Percentiles rank a stretch among this genome's conserved stretches.
Conservation (phyloP, 176 grass and related monocot genomes). For the Phoenix roebelenii region DNA sequence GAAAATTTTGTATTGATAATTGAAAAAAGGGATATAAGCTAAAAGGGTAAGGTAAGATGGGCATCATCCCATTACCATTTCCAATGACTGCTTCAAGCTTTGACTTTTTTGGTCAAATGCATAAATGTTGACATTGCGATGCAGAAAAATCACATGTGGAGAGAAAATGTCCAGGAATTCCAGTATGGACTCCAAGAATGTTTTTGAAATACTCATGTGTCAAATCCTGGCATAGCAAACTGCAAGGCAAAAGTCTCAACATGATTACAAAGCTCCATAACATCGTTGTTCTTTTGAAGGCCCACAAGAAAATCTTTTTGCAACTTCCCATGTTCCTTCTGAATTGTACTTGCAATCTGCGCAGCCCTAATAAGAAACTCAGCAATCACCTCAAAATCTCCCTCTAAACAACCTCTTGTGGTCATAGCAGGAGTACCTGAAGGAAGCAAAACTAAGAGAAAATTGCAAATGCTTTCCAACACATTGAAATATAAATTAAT, state of each 20-base stretch:
- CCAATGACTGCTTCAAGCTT: no score
- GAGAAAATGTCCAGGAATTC: no score
- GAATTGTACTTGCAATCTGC: slow-evolving; percentile 58
- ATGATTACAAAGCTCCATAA: slow-evolving; percentile 54
- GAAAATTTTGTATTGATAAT: no score
- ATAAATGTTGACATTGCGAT: no score
- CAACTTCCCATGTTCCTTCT: slow-evolving; percentile 78
- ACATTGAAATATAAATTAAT: background rate
- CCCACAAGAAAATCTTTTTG: slow-evolving; percentile 75
- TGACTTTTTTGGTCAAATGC: no score
- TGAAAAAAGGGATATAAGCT: no score
- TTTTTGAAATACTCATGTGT: slow-evolving; percentile 32
- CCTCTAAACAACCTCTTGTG: slow-evolving; percentile 93
- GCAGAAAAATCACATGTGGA: no score
- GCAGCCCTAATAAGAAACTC: slow-evolving; percentile 78
- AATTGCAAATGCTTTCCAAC: background rate
- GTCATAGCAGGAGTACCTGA: slow-evolving; percentile 95
- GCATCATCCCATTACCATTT: no score
- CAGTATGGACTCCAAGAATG: no score
- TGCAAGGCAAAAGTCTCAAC: slow-evolving; percentile 76
- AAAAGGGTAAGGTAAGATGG: no score
- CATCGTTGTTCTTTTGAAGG: slow-evolving; percentile 67
- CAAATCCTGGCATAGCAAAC: slow-evolving; percentile 90
- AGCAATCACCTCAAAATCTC: slow-evolving; percentile 65
- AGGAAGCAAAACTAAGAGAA: slow-evolving; percentile 19